Base-by-base conservation (phyloP, 768 basidiomycete genomes). In the Suillus plorans region DNA sequence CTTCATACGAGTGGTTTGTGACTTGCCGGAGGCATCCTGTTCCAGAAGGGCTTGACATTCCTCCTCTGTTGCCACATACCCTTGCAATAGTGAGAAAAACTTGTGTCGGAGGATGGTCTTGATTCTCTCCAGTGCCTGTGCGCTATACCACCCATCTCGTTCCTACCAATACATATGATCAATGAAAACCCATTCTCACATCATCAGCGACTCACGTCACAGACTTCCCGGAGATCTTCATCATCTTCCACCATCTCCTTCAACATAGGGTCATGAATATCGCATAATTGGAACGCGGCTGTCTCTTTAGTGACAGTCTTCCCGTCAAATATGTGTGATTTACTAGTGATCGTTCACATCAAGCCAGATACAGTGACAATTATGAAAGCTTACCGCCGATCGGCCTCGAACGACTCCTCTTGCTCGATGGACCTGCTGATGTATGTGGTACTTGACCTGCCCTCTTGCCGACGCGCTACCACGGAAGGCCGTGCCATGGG, bases 221-320 rank as follows among this genome's bases (percentile, higher is more conserved):
- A 94, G 14, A 75, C 80, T 66, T 91, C 89, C 41, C 88, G 85
- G 20, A 91, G 78, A 53, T 86, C 89, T 18, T 86, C 83, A 5
- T 86, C 81, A 64, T 90, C 86, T 66, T 90, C 84, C 60, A 99
- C 92, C 85, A 96, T 89, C 44, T 82, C 81, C 68, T 86, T 86
- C 57, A 97, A 77, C 84, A 95, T 89, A 7, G 89, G 87, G 73
- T 99, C 97, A 8, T 82, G 78, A 68, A 99, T 91, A 74, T 99
- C 97, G 74, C 92, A 92, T 7, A 99, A 81, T 75, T 99, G 97
- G 78, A 94, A 99, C 20, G 94, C 92, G 1, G 94, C 95, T 0
- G 93, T 91, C 74, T 97, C 92, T 69, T 90, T 89, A 53, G 89
- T 87, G 55, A 94, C 76, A 8, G 85, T 85, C 64, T 86, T 73